Evolutionary conservation across 768 basidiomycete genomes (phyloP).

Genomic region (Cyclocybe cylindracea): DNA sequence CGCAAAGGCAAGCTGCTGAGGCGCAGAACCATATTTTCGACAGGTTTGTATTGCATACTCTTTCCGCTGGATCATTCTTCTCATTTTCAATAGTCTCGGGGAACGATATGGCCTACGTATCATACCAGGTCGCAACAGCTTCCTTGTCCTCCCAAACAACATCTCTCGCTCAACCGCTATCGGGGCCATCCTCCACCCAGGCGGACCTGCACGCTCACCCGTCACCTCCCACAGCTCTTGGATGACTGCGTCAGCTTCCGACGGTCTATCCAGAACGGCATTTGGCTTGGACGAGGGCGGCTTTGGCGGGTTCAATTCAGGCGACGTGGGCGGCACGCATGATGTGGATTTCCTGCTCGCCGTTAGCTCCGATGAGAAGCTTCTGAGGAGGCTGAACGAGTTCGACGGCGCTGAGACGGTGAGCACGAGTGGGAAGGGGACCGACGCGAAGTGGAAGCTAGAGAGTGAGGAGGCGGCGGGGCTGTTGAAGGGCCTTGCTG

Average conservation of each 20-base stretch:
- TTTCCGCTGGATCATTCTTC: not conserved
- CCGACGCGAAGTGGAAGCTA: conserved; percentile 74
- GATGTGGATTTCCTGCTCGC: conserved; percentile 64
- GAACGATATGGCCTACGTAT: conserved; percentile 84
- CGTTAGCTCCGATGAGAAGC: conserved; percentile 75
- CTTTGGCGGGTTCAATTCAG: conserved; percentile 22
- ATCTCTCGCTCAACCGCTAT: conserved; percentile 84
- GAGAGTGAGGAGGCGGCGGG: conserved; percentile 33
- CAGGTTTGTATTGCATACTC: conserved; percentile 35
- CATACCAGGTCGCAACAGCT: conserved; percentile 76
- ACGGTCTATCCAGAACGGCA: not conserved
- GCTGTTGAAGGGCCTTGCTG: conserved; percentile 29
- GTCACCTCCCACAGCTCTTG: conserved; percentile 34
- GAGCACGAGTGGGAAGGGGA: conserved; percentile 71
- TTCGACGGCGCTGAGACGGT: conserved; percentile 72
- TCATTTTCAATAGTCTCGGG: conserved; percentile 52
- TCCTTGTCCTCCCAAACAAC: conserved; percentile 82
- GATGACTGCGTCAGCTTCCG: conserved; percentile 35
- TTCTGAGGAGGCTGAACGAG: conserved; percentile 75
- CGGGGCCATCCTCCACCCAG: conserved; percentile 74
- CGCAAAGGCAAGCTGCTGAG: conserved; percentile 82
- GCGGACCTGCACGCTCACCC: conserved; percentile 45
- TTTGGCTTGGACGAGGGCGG: conserved; percentile 3
- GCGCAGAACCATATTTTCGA: conserved; percentile 94
- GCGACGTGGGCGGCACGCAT: conserved; percentile 25